A percentile compares a stretch with the other conserved stretches of the same genome.
Evolutionary conservation across 2,329 filamentous ascomycete species (phyloP).

Genomic region (Blastomyces parvus): DNA sequence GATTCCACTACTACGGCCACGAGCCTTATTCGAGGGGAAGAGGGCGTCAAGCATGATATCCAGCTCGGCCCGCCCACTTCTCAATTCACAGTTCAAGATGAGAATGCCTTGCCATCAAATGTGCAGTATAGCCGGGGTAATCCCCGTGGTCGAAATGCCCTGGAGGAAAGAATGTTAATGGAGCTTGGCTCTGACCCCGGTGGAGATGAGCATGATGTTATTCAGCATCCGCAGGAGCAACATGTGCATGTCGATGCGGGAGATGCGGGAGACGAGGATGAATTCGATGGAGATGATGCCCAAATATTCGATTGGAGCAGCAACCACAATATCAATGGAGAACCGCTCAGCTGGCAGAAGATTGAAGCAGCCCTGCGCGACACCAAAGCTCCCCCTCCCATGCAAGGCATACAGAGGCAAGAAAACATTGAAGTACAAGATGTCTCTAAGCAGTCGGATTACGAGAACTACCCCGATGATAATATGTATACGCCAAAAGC

Average conservation of each 20-base stretch:
- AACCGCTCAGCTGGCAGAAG: constrained; percentile 30
- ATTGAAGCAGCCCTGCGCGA: constrained; percentile 28
- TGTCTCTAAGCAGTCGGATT: background rate
- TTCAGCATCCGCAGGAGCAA: constrained; percentile 24
- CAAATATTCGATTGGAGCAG: constrained; percentile 23
- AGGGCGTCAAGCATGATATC: constrained; percentile 17
- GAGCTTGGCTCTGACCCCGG: constrained; percentile 31
- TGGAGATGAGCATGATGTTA: constrained; percentile 23
- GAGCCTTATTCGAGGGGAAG: constrained; percentile 31
- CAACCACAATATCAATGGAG: constrained; percentile 9
- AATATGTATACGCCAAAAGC: constrained; percentile 4
- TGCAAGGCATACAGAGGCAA: background rate
- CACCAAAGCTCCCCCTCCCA: background rate
- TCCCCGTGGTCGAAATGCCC: constrained; percentile 11
- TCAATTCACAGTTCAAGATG: background rate
- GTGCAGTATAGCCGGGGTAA: background rate
- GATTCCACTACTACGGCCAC: constrained; percentile 33
- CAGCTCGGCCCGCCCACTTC: constrained; percentile 13
- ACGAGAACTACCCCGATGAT: constrained; percentile 4
- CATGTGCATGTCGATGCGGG: constrained; percentile 23
- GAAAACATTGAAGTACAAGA: background rate
- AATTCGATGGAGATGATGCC: constrained; percentile 18
- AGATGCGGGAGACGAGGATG: constrained; percentile 13
- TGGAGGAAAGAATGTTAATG: constrained; percentile 29
- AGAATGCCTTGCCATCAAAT: background rate